Evolutionary conservation across 208 protist genomes (phyloP), one percentile per base, ranked within the genome.

Genomic region (Crithidia bombi): DNA sequence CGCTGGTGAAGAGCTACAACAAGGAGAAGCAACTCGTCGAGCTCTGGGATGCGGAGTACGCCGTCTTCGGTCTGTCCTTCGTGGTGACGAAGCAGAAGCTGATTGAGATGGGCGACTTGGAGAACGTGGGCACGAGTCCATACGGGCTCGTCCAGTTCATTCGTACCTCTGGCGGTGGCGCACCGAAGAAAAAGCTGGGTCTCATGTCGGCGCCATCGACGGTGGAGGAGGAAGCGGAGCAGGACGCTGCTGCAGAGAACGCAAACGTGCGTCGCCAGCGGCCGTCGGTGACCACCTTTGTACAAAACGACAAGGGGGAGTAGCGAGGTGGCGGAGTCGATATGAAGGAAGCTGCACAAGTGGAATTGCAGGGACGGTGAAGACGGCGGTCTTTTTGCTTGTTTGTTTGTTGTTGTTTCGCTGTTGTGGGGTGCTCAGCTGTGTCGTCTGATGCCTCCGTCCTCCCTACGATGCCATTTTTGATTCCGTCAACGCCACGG

Each of bases 1-100:
- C 86, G 5, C 71, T 91, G 32, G 74, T 95, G 70, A 83, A 84
- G 75, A 77, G 78, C 66, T 95, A 86, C 84, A 80, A 92, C 81
- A 80, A 79, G 46, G 82, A 80, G 25, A 87, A 81, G 44, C 35
- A 83, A 47, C 69, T 81, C 32, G 79, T 95, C n/a, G 80, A 89
- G 74, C 74, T 95, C 5, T 90, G 78, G 79, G 87, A 95, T 47
- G 87, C 85, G 21, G 87, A 95, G 84, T 91, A 91, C 82, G 75
- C 86, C 73, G 82, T 93, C n/a, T 91, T 91, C 47, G 90, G 90
- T 12, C 78, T 91, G 15, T 65, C 66, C 47, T 87, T 80, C 63
- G 82, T 76, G 10, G 82, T 92, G 26, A 81, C 75, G 12, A 68
- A 86, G 52, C 64, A 75, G 21, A 74, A 91, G 66, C 74, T 95